A percentile compares a stretch with the other conserved stretches of the same genome.
Conservation (phyloP, 805 yeast species). For the Pichia membranifaciens region DNA sequence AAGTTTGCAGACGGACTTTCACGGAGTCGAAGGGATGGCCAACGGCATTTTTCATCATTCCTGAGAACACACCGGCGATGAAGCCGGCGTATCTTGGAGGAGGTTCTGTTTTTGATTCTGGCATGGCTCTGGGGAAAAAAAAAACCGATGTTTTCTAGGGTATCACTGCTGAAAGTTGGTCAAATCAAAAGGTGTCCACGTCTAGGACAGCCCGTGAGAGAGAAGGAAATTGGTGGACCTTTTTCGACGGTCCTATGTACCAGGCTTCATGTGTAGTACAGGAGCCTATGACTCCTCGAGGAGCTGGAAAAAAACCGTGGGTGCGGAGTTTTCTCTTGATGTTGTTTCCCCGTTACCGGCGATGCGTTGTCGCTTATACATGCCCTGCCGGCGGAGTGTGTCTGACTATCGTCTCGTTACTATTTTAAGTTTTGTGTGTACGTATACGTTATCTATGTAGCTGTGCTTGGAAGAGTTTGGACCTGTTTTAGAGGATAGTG, state of each 20-base stretch:
- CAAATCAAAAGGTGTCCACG: too few species aligned
- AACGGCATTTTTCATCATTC: conserved; percentile 79
- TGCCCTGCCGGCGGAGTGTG: too few species aligned
- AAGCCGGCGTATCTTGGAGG: conserved; percentile 66
- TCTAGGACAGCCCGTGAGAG: too few species aligned
- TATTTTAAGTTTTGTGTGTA: too few species aligned
- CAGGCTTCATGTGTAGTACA: too few species aligned
- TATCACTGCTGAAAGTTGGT: too few species aligned
- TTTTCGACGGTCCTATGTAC: too few species aligned
- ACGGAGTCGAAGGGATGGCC: conserved; percentile 94
- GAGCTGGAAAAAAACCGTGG: not conserved
- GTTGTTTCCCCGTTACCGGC: not conserved
- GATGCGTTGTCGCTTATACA: too few species aligned
- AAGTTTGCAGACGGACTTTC: conserved; percentile 78
- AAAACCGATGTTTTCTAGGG: not conserved
- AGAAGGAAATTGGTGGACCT: too few species aligned
- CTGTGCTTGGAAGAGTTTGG: too few species aligned
- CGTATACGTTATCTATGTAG: too few species aligned
- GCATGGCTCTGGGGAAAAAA: not conserved
- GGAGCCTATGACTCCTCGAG: not conserved
- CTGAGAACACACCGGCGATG: conserved; percentile 84
- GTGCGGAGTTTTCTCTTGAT: not conserved
- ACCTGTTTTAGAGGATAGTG: conserved; percentile 50
- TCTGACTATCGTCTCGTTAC: too few species aligned
- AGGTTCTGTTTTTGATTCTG: conserved; percentile 20